Evolutionary conservation across 805 yeast species (phyloP).

Genomic region (Kockiozyma suomiensis): DNA sequence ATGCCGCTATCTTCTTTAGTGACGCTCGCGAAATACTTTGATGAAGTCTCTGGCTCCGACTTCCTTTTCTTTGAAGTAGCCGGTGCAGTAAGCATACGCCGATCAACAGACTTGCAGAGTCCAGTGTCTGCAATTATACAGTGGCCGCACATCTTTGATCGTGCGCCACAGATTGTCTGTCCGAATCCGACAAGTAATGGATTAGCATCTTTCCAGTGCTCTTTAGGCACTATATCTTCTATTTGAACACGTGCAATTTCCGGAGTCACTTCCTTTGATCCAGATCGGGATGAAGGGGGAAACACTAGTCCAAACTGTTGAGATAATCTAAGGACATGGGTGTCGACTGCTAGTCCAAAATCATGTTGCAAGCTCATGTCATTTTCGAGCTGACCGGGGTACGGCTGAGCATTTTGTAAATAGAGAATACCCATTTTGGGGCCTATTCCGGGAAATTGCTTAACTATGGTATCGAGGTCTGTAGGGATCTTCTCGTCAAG

Average conservation of each 20-base stretch:
- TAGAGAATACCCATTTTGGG: conserved; percentile 91
- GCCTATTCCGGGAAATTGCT: conserved; percentile 85
- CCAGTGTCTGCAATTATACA: conserved; percentile 59
- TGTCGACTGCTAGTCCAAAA: conserved; percentile 91
- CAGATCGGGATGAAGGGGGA: not conserved
- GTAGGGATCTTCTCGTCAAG: conserved; percentile 69
- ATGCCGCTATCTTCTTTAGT: not conserved
- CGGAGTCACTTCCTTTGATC: conserved; percentile 55
- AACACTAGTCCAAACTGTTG: conserved; percentile 30
- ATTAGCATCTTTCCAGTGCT: conserved; percentile 81
- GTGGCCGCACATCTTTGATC: conserved; percentile 65
- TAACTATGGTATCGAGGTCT: conserved; percentile 60
- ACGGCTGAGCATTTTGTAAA: conserved; percentile 62
- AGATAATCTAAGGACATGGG: conserved; percentile 69
- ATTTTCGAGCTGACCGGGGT: not conserved
- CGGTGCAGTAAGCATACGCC: not conserved
- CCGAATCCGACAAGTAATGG: conserved; percentile 92
- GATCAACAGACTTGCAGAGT: conserved; percentile 56
- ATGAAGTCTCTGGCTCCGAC: not conserved
- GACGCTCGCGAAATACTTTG: not conserved
- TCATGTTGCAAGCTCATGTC: conserved; percentile 1
- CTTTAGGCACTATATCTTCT: conserved; percentile 72
- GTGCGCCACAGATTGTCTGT: conserved; percentile 73
- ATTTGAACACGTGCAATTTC: conserved; percentile 71
- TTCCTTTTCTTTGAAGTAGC: not conserved